Evolutionary conservation across 164 flowering plant species (phyloP).

Genomic region (Stephania yunnanensis): DNA sequence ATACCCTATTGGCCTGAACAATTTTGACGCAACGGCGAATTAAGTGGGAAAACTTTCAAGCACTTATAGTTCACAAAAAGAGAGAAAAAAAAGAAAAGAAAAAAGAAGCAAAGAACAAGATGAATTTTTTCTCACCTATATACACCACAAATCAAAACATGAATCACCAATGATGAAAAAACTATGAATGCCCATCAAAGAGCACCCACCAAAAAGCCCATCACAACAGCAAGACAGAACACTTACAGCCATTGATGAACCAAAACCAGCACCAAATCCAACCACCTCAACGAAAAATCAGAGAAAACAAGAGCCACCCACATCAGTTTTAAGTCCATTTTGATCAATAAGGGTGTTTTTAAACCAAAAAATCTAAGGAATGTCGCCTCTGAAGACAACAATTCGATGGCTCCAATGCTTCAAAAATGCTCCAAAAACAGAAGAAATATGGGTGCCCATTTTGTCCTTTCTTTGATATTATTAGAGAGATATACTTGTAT

Average conservation of each 20-base stretch:
- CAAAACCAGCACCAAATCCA: neutral
- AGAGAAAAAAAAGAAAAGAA: neutral
- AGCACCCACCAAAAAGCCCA: neutral
- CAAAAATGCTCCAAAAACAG: neutral
- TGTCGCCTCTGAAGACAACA: neutral
- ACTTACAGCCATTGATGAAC: constrained; percentile 28
- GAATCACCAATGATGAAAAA: neutral
- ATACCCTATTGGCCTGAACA: too few species aligned
- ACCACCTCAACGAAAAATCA: neutral
- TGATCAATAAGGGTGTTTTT: neutral
- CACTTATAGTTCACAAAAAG: neutral
- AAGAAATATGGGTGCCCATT: neutral
- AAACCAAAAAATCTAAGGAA: constrained; percentile 4
- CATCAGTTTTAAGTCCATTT: neutral
- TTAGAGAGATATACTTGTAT: neutral
- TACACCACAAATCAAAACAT: constrained; percentile 1
- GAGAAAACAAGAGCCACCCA: neutral
- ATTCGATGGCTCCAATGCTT: constrained; percentile 18
- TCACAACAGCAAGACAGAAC: neutral
- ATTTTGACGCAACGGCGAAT: too few species aligned
- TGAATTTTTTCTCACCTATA: neutral
- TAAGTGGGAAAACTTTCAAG: too few species aligned
- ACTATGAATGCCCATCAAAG: neutral
- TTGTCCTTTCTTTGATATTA: constrained; percentile 3
- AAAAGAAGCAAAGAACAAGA: neutral